These are phyloP conservation scores for Coemansia sp. DNA, from an alignment of 371 early-diverging fungal genomes.

Conservation along the genomic window DNA sequence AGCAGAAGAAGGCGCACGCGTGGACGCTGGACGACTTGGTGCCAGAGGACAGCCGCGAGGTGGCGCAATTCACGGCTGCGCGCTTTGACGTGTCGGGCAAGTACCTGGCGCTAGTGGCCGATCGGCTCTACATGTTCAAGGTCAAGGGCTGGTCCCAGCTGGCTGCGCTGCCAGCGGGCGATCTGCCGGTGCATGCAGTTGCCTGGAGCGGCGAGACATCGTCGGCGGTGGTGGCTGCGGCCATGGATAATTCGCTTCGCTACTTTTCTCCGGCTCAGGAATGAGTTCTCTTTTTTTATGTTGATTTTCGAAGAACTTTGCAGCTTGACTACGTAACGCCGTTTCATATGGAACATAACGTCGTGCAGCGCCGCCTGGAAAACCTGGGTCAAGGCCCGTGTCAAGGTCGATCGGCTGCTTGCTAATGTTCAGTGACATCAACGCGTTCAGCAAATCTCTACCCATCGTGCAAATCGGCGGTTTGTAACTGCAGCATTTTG, in stretches of 20 bases:
- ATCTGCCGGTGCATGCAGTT: conserved; percentile 1
- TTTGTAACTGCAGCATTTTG: background rate
- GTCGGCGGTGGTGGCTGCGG: conserved; percentile 9
- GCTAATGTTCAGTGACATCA: no score
- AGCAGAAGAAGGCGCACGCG: conserved; percentile 71
- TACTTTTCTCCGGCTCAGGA: conserved; percentile 9
- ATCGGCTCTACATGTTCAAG: conserved; percentile 61
- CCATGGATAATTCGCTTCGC: conserved; percentile 22
- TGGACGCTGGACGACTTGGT: conserved; percentile 60
- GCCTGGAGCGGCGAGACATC: conserved; percentile 18
- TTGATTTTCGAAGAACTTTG: background rate
- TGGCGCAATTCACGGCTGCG: conserved; percentile 60
- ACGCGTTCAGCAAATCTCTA: background rate
- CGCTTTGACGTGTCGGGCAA: conserved; percentile 81
- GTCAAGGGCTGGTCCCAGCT: conserved; percentile 78
- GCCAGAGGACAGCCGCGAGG: background rate
- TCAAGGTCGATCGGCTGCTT: no score
- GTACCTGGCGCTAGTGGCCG: conserved; percentile 76
- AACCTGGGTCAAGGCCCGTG: no score
- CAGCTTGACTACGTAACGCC: background rate
- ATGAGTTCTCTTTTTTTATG: background rate
- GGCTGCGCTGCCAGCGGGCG: conserved; percentile 5
- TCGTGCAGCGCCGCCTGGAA: no score
- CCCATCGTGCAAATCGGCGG: background rate
- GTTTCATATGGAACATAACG: no score